Percentiles rank a stretch among this genome's conserved stretches.
These are phyloP conservation scores for Saxophila tyrrhenica DNA, from an alignment of 495 filamentous ascomycete species.

Conservation along the genomic window DNA sequence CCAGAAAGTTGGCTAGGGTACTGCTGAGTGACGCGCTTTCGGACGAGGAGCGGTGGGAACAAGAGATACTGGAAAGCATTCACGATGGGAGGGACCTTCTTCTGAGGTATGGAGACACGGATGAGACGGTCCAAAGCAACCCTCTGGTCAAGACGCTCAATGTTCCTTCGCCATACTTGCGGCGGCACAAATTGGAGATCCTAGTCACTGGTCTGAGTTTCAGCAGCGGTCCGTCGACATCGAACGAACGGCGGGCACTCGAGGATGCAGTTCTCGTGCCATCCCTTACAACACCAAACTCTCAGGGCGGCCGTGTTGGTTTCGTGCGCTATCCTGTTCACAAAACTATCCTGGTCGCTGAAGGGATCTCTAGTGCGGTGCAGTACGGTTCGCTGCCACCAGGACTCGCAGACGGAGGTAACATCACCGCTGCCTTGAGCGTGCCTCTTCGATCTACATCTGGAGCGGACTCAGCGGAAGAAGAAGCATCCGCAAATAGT, in stretches of 20 bases:
- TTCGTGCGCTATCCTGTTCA: constrained; percentile 76
- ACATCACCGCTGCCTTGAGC: constrained; percentile 46
- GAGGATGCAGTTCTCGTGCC: constrained; percentile 60
- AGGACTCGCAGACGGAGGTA: constrained; percentile 19
- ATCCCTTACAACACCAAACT: constrained; percentile 53
- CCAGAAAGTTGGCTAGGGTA: constrained; percentile 53
- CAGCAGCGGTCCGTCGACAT: background rate
- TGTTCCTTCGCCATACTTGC: constrained; percentile 58
- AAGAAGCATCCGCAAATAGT: constrained; percentile 17
- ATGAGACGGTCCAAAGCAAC: constrained; percentile 30
- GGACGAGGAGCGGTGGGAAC: constrained; percentile 57
- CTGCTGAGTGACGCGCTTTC: constrained; percentile 70
- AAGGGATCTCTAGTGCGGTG: constrained; percentile 47
- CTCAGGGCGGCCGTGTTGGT: constrained; percentile 46
- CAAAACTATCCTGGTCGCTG: constrained; percentile 61
- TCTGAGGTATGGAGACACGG: constrained; percentile 46
- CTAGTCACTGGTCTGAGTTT: constrained; percentile 50
- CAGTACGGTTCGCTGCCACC: constrained; percentile 34
- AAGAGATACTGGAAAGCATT: constrained; percentile 37
- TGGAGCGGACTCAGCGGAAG: background rate
- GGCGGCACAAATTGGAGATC: constrained; percentile 62
- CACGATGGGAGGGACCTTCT: constrained; percentile 42
- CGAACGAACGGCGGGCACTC: constrained; percentile 26
- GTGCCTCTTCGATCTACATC: constrained; percentile 27
- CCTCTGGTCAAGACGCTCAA: constrained; percentile 44